Conservation (phyloP, 2,329 filamentous ascomycete species). For the Talaromyces sp. region DNA sequence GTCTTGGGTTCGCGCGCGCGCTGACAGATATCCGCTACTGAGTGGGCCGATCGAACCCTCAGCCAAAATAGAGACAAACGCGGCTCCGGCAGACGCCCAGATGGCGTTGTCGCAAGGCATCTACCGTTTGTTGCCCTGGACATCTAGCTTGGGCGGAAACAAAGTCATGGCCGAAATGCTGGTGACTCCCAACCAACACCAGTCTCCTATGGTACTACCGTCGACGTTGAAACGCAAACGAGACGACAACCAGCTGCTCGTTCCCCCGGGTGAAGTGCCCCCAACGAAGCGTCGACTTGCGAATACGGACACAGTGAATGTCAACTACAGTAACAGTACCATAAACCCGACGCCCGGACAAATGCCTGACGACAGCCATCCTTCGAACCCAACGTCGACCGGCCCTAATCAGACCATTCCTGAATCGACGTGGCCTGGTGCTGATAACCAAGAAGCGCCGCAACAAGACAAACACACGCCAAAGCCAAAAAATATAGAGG, state of each 20-base stretch:
- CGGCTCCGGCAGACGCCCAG: not conserved
- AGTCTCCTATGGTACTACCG: slow-evolving; percentile 19
- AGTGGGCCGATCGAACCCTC: not conserved
- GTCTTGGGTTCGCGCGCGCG: slow-evolving; percentile 1
- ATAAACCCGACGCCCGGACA: not conserved
- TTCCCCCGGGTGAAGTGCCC: slow-evolving; percentile 23
- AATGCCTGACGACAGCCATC: not conserved
- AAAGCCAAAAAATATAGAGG: slow-evolving; percentile 22
- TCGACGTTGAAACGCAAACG: slow-evolving; percentile 58
- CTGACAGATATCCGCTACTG: slow-evolving; percentile 1
- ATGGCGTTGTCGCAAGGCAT: slow-evolving; percentile 40
- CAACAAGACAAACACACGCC: slow-evolving; percentile 17
- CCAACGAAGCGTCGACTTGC: slow-evolving; percentile 31
- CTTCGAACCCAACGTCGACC: not conserved
- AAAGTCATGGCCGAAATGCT: slow-evolving; percentile 43
- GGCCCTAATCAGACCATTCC: not conserved
- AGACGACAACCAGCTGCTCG: slow-evolving; percentile 29
- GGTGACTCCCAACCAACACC: slow-evolving; percentile 31
- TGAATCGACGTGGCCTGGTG: not conserved
- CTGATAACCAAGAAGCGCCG: slow-evolving; percentile 6
- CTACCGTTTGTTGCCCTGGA: slow-evolving; percentile 47
- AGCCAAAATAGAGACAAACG: not conserved
- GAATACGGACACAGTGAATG: slow-evolving; percentile 16
- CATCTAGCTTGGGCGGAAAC: slow-evolving; percentile 41
- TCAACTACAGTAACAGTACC: slow-evolving; percentile 1